Evolutionary conservation across 2,329 filamentous ascomycete species (phyloP).

Genomic region (Ceratocystiopsis brevicomis): DNA sequence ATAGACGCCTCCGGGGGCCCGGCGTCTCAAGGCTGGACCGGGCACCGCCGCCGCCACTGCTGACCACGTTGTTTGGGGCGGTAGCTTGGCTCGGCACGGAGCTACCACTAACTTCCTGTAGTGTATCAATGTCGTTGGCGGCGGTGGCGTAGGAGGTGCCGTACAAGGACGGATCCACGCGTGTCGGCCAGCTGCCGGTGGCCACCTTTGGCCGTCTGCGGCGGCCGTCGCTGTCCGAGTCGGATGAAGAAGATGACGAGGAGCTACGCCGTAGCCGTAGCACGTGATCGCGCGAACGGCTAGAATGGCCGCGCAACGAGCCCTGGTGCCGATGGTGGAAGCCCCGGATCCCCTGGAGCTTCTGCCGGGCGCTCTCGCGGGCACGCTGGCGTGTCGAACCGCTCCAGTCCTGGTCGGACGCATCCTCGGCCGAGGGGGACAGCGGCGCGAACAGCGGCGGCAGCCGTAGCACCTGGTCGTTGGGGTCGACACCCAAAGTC

Average conservation of each 20-base stretch:
- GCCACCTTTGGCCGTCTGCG: slow-evolving; percentile 5
- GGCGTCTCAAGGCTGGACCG: slow-evolving; percentile 32
- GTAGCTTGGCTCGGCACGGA: too few relatives aligned
- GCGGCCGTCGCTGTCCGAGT: slow-evolving; percentile 35
- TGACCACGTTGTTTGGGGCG: too few relatives aligned
- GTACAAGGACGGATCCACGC: too few relatives aligned
- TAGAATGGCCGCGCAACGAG: slow-evolving; percentile 20
- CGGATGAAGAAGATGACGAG: slow-evolving; percentile 42
- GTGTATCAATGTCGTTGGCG: too few relatives aligned
- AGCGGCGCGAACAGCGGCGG: not conserved
- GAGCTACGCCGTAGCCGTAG: slow-evolving; percentile 28
- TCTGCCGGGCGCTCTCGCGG: slow-evolving; percentile 35
- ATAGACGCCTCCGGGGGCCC: slow-evolving; percentile 16
- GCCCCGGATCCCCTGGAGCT: slow-evolving; percentile 36
- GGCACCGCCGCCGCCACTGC: slow-evolving; percentile 6
- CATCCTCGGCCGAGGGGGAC: not conserved
- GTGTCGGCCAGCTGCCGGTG: slow-evolving; percentile 1
- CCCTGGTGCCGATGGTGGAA: slow-evolving; percentile 33
- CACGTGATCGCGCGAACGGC: slow-evolving; percentile 24
- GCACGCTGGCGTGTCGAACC: too few relatives aligned
- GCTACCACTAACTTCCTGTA: too few relatives aligned
- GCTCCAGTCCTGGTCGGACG: too few relatives aligned
- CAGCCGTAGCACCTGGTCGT: not conserved
- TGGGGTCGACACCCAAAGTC: not conserved
- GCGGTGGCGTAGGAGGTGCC: too few relatives aligned